Base-by-base conservation (phyloP, 805 yeast species). In the Vanderwaltozyma verrucispora region DNA sequence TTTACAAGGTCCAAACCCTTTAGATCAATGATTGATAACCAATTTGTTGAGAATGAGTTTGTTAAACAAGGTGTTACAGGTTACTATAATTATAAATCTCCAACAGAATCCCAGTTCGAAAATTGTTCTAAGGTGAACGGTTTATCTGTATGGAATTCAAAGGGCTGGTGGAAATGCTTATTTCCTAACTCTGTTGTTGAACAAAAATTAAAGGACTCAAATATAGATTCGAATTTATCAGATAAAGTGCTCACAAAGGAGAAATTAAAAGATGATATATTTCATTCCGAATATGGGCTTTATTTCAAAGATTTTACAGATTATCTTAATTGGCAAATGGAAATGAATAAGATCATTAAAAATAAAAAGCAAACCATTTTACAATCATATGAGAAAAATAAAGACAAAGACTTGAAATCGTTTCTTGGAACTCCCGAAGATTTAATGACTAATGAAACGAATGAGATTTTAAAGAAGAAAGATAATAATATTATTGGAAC, bases 121-220 rank as follows among this genome's bases (percentile, higher is more conserved):
- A 67, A 72, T 32, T 89, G 97, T 59, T 48, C 71, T 43, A 72
- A 71, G 16, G 61, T 69, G 26, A 63, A 75, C 8, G 97, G 98
- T 3, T 61, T 71, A 6, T 73, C 85, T 0, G 77, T 76, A 11
- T 89, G 96, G 96, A 94, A 86, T 53, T 62, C 73, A 27, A 67
- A 71, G 17, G 97, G 96, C 0, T 72, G 77, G 57, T 89, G 96
- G 96, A 73, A 88, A 53, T 89, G 97, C 61, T 63, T 89, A 32
- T 80, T 88, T 58, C 95, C 95, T 11, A 68, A 68, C 17, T 17
- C 58, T 33, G 65, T 42, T 44, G 68, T 48, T 35, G 64, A 50
- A 39, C 54, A 41, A 30, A 63, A 56, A 43, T 45, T 49, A 12
- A 30, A n/a, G 3, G 3, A 21, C 19, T n/a, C 27, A 19, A 26